Evolutionary conservation across 1,284 basidiomycete species (phyloP).

Genomic region (Leccinum insigne): DNA sequence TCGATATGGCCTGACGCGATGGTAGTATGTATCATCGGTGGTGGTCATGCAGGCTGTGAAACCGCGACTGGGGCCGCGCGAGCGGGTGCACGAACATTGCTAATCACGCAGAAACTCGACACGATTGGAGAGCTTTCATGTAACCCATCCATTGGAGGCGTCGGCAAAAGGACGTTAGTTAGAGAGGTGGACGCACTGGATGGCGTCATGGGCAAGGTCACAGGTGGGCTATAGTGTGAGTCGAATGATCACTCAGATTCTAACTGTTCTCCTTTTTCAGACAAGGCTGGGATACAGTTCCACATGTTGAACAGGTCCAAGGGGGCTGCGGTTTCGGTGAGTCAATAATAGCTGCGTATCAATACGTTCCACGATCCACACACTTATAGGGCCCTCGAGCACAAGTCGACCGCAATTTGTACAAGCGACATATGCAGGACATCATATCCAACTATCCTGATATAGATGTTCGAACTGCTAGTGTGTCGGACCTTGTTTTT

Average conservation of each 20-base stretch:
- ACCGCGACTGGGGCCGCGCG: slow-evolving; percentile 67
- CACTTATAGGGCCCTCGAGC: slow-evolving; percentile 75
- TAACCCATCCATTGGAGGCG: slow-evolving; percentile 87
- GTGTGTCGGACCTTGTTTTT: slow-evolving; percentile 80
- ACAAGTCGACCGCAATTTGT: slow-evolving; percentile 84
- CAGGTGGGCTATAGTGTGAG: slow-evolving; percentile 48
- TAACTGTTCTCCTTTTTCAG: slow-evolving; percentile 37
- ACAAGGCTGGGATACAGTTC: slow-evolving; percentile 87
- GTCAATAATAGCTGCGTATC: slow-evolving; percentile 20
- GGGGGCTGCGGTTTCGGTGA: slow-evolving; percentile 88
- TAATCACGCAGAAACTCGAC: slow-evolving; percentile 79
- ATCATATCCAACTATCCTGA: slow-evolving; percentile 64
- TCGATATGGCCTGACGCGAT: background rate
- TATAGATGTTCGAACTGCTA: slow-evolving; percentile 69
- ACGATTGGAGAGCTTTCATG: slow-evolving; percentile 90
- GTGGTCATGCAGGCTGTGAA: no score
- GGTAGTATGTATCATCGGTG: no score
- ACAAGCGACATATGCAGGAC: slow-evolving; percentile 81
- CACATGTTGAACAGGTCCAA: slow-evolving; percentile 85
- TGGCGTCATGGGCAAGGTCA: slow-evolving; percentile 74
- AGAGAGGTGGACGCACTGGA: slow-evolving; percentile 88
- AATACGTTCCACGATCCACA: background rate
- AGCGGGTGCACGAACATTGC: slow-evolving; percentile 75
- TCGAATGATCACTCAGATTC: background rate
- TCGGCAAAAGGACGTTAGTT: slow-evolving; percentile 89